Conservation (phyloP, 2,329 filamentous ascomycete genomes). For the Fulvia fulva region DNA sequence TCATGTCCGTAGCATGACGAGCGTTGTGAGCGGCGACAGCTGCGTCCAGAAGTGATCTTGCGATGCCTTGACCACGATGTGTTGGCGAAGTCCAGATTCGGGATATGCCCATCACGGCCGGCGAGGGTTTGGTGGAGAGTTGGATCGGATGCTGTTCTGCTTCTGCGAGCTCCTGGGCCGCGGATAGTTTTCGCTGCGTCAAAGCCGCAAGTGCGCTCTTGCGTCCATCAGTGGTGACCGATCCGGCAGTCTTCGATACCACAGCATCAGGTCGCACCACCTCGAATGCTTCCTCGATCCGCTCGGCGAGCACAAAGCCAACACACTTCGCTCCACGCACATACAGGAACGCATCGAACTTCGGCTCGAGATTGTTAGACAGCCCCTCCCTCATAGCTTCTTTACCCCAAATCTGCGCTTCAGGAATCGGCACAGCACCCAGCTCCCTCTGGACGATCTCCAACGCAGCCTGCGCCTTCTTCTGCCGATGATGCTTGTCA, state of each 20-base stretch:
- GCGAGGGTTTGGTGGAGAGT: conserved; percentile 19
- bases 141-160: conserved; percentile 20
- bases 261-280: conserved; percentile 38
- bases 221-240: conserved; percentile 11
- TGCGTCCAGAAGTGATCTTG: conserved; percentile 52
- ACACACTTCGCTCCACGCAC: conserved; percentile 59
- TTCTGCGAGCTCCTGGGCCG: conserved; percentile 11
- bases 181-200: conserved; percentile 22
- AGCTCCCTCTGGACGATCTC: conserved; percentile 61
- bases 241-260: conserved; percentile 2
- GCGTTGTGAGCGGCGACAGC: conserved; percentile 15
- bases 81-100: conserved; percentile 61
- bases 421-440: conserved; percentile 56
- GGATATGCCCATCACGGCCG: conserved; percentile 58
- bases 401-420: conserved; percentile 54
- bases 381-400: conserved; percentile 29
- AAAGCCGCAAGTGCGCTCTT: conserved; percentile 21
- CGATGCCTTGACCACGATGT: conserved; percentile 55
- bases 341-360: conserved; percentile 60
- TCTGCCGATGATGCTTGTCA: conserved; percentile 50
- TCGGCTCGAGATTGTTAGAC: conserved; percentile 33
- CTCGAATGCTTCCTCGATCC: conserved; percentile 54
- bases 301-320: conserved; percentile 58
- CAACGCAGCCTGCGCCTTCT: conserved; percentile 51
- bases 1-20: neutral